These are phyloP conservation scores for Camelina neglecta DNA, from an alignment of 345 rosid genomes.

Conservation along the genomic window DNA sequence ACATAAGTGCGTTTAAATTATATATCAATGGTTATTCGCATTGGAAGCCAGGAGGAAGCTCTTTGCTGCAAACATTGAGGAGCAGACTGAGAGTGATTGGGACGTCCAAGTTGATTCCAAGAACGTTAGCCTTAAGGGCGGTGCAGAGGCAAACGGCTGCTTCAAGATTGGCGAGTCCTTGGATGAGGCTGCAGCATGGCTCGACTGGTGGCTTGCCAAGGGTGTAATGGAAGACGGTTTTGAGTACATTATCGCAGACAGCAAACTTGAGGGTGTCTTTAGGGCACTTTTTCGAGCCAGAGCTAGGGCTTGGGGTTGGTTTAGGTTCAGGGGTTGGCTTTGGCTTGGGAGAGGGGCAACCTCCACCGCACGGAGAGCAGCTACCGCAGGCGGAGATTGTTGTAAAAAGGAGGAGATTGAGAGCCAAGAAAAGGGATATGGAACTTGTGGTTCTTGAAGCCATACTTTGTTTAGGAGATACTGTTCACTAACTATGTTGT, in stretches of 20 bases:
- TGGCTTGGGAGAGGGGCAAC: slow-evolving; percentile 63
- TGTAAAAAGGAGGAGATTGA: slow-evolving; percentile 42
- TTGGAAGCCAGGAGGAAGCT: slow-evolving; percentile 53
- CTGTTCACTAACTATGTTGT: slow-evolving; percentile 27
- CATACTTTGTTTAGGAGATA: slow-evolving; percentile 30
- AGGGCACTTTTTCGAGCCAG: slow-evolving; percentile 45
- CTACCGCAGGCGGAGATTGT: slow-evolving; percentile 45
- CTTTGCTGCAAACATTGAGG: slow-evolving; percentile 53
- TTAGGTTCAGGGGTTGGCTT: slow-evolving; percentile 47
- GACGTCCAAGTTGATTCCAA: slow-evolving; percentile 59
- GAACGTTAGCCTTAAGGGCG: slow-evolving; percentile 55
- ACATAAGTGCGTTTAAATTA: slow-evolving; percentile 31
- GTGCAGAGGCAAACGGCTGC: slow-evolving; percentile 68
- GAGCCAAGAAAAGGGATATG: slow-evolving; percentile 42
- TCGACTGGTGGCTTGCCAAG: slow-evolving; percentile 54
- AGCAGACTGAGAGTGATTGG: slow-evolving; percentile 59
- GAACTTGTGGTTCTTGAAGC: slow-evolving; percentile 40
- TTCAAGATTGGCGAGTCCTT: slow-evolving; percentile 59
- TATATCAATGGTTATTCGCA: slow-evolving; percentile 40
- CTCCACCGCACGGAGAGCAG: slow-evolving; percentile 48
- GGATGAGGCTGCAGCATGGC: slow-evolving; percentile 58
- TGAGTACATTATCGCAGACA: slow-evolving; percentile 55
- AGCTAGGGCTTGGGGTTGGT: slow-evolving; percentile 8
- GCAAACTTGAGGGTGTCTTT: slow-evolving; percentile 59
- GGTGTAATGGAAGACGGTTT: slow-evolving; percentile 53